A percentile compares a stretch with the other conserved stretches of the same genome.
Evolutionary conservation across 441 rosid species (phyloP).

Genomic region (Hypseocharis bilobata): DNA sequence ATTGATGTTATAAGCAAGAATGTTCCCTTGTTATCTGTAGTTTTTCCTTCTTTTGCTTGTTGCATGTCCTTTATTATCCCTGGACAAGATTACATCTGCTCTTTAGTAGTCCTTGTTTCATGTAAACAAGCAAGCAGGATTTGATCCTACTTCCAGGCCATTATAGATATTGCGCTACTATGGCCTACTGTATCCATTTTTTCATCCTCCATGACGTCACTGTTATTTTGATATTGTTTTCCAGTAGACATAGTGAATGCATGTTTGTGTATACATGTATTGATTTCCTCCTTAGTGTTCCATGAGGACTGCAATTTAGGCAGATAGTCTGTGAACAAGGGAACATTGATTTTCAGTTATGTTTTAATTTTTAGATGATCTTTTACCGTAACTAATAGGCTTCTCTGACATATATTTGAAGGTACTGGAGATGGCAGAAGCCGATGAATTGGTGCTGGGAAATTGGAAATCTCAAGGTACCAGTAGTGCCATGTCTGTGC

Average conservation of each 20-base stretch:
- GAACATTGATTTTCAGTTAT: not conserved
- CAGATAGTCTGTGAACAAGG: not conserved
- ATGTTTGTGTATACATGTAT: too few relatives aligned
- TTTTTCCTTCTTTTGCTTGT: not conserved
- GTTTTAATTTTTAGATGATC: not conserved
- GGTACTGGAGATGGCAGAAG: slow-evolving; percentile 32
- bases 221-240: not conserved
- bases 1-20: not conserved
- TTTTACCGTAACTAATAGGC: slow-evolving; percentile 11
- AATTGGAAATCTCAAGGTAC: slow-evolving; percentile 64
- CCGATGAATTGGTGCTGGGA: slow-evolving; percentile 42
- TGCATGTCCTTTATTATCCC: not conserved
- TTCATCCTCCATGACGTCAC: not conserved
- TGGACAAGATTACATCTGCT: not conserved
- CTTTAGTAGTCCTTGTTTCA: not conserved
- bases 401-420: slow-evolving; percentile 22
- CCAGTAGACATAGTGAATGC: not conserved
- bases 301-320: not conserved
- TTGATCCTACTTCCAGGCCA: not conserved
- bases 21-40: not conserved
- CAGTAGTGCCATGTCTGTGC: slow-evolving; percentile 39
- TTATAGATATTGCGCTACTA: not conserved
- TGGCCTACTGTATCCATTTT: not conserved
- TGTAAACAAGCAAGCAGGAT: not conserved
- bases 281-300: not conserved